A percentile compares a stretch with the other conserved stretches of the same genome.
phyloP scores from a whole-genome alignment of 2,329 filamentous ascomycete species.

The Diaporthe helianthi region DNA sequence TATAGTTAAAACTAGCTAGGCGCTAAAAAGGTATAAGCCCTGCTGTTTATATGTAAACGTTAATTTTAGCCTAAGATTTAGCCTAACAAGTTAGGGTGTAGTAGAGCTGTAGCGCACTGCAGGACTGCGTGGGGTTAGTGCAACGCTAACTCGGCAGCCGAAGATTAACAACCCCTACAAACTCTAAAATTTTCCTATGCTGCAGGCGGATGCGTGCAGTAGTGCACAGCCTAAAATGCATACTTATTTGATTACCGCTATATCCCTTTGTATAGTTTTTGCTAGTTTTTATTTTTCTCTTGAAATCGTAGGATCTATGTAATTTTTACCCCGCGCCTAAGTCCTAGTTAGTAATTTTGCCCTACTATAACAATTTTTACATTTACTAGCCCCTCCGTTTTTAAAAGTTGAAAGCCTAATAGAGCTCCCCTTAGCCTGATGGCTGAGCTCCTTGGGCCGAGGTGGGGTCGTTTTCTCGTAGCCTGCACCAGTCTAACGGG shows the following conservation, averaged over 20 bases:
- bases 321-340: not conserved
- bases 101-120: slow-evolving; percentile 9
- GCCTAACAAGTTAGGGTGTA: slow-evolving; percentile 4
- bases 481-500: not conserved
- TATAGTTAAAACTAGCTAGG: not conserved
- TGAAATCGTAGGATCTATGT: not conserved
- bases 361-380: not conserved
- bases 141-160: slow-evolving; percentile 15
- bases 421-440: not conserved
- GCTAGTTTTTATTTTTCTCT: no score
- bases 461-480: not conserved
- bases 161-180: not conserved
- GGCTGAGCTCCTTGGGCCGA: not conserved
- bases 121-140: slow-evolving; percentile 9
- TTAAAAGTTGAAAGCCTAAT: no score
- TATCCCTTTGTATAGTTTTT: no score
- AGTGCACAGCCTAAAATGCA: no score
- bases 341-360: not conserved
- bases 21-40: not conserved
- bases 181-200: not conserved
- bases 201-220: no score
- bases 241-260: no score
- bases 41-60: not conserved
- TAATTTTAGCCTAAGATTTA: slow-evolving; percentile 15
- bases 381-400: not conserved